Evolutionary conservation across 73 alveolate species (phyloP), one percentile per base, ranked within the genome.

Genomic region (Diophrys sp.): DNA sequence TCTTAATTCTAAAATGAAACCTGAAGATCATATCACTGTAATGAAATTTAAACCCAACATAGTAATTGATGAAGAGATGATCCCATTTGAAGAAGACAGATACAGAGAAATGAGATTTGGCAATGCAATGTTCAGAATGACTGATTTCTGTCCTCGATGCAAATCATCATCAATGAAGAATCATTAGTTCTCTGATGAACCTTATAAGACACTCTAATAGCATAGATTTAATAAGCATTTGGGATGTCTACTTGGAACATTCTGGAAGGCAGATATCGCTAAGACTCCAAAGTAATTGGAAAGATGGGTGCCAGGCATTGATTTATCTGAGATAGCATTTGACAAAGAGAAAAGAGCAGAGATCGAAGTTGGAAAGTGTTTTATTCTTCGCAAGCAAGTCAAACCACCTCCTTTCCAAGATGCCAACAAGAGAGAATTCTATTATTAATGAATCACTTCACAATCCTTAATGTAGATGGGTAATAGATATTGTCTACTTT

Each of bases 61-160:
- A 2, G 75, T 68, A 11, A 68, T 68, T 5, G 75, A 68, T 28
- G 29, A 2, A n/a, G 75, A 31, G 24, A 18, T 25, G 24, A 2
- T 1, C 18, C 56, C 75, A 25, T 68, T 25, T 68, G 75, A 68
- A 68, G 75, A 68, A 28, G 75, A 68, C 2, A 14, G 31, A 31
- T 25, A 23, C 56, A 68, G 75, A 28, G 75, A 68, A 28, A 68
- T 68, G 34, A 68, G 75, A 68, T 23, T 31, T 1, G 29, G 29
- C 25, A 68, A 68, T 29, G 54, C 31, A 25, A n/a, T 68, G 54
- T 68, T 25, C 26, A 68, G 75, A 31, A 68, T 31, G 23, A 55
- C 29, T 25, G 54, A 31, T 25, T 68, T 23, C 54, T 68, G 75
- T 31, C 18, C 25, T 2, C 1, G 75, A 18, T 68, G 75, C 24